A percentile compares a stretch with the other conserved stretches of the same genome.
Conservation (phyloP, 331 rosid species). For the Malus hybrid region DNA sequence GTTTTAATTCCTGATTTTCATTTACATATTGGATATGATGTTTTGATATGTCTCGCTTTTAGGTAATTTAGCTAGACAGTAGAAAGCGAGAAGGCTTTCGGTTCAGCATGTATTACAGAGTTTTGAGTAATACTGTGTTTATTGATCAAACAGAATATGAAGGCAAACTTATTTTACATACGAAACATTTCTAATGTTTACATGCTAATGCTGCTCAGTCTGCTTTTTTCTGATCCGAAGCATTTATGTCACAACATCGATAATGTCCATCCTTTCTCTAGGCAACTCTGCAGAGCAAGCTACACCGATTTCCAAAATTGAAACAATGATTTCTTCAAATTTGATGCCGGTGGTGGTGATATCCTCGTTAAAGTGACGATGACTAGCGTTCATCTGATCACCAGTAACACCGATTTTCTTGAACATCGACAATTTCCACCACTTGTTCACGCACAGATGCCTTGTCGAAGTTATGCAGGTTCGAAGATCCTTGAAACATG, state of each 20-base stretch:
- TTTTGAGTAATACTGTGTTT: too few species aligned
- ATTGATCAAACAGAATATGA: too few species aligned
- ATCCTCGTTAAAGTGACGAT: too few species aligned
- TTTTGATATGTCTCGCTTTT: slow-evolving; percentile 2
- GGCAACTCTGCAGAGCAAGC: slow-evolving; percentile 1
- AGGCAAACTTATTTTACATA: too few species aligned
- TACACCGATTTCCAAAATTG: neutral
- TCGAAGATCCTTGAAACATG: neutral
- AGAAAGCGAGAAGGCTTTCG: neutral
- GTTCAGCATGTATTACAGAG: too few species aligned
- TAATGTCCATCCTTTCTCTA: neutral
- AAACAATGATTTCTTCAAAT: neutral
- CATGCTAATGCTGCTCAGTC: neutral
- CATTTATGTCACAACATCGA: neutral
- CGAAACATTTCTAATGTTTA: too few species aligned
- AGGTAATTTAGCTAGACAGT: neutral
- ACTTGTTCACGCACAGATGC: neutral
- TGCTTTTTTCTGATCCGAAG: neutral
- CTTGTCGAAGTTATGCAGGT: neutral
- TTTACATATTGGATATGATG: neutral
- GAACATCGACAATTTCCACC: neutral
- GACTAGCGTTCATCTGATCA: neutral
- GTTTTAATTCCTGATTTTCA: slow-evolving; percentile 27
- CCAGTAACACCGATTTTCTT: neutral
- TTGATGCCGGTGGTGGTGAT: neutral